Evolutionary conservation across 768 basidiomycete genomes (phyloP).

Genomic region (Naganishia randhawae): DNA sequence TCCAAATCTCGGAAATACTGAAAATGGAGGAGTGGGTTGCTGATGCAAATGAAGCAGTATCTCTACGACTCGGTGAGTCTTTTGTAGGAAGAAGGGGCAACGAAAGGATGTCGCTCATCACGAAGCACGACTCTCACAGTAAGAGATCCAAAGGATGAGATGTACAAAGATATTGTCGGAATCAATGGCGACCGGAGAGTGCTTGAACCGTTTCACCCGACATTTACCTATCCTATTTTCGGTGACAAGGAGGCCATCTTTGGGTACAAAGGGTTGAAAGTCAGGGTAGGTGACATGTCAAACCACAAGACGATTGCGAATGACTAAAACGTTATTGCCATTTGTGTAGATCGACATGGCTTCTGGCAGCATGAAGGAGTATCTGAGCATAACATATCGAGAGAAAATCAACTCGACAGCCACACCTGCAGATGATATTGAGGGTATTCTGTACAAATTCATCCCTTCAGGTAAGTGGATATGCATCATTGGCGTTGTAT

Average conservation of each 20-base stretch:
- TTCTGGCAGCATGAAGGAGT: conserved; percentile 78
- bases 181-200: conserved; percentile 39
- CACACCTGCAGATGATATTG: conserved; percentile 76
- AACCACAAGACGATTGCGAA: background rate
- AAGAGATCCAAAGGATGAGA: conserved; percentile 12
- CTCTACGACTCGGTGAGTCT: conserved; percentile 5
- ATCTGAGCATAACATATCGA: conserved; percentile 65
- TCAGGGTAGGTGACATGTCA: conserved; percentile 63
- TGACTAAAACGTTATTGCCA: background rate
- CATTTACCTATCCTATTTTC: conserved; percentile 94
- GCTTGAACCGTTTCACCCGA: conserved; percentile 72
- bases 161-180: conserved; percentile 14
- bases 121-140: background rate
- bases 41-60: conserved; percentile 21
- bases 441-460: conserved; percentile 68
- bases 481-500: background rate
- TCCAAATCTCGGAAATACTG: background rate
- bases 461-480: conserved; percentile 67
- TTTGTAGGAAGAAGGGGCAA: background rate
- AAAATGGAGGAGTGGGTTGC: conserved; percentile 20
- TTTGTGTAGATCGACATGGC: conserved; percentile 54
- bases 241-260: conserved; percentile 96
- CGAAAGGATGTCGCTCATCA: no score
- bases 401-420: conserved; percentile 60
- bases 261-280: conserved; percentile 77